Evolutionary conservation across 2,329 filamentous ascomycete genomes (phyloP), one percentile per base, ranked within the genome.

Genomic region (Dothideomycetes sp.): DNA sequence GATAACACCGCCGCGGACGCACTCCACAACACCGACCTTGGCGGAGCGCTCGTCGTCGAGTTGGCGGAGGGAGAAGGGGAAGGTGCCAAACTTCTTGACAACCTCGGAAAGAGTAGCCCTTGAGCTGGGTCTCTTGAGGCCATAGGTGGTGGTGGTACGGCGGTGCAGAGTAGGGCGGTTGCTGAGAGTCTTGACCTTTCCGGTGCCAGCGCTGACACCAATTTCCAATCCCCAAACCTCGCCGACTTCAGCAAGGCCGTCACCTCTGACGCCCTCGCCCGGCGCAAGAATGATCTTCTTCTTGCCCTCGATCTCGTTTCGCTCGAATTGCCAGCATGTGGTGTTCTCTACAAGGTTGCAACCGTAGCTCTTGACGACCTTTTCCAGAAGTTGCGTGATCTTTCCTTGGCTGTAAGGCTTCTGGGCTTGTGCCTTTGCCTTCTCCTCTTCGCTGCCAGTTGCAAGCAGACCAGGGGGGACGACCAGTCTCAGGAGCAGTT

Each of bases 221-320:
- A 95, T 79, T 73, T 98, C 91, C 40, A 98, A 85, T 64, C 91
- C 91, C 91, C 91, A 98, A 45, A 94, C 88, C 61, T 98, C 91
- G 50, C 85, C 82, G 42, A 94, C 68, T 57, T 93, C 89, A 42
- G 91, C 84, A 42, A 78, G 64, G 56, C 91, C 91, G 46, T 98
- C 91, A 42, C 89, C 89, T 70, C 87, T 93, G 58, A 83, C 79
- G 49, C 85, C 85, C 55, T 95, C 87, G 37, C 79, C 76, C 24
- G 87, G 84, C 17, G 86, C 75, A 42, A 98, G 71, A 50, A 98
- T 91, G 57, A 98, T 94, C 78, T 95, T 96, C 80, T 95, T 95
- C 72, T 82, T 79, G 55, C 84, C 84, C 70, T 98, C 91, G 49
- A 98, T 96, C 65, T 98, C 91, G 65, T 96, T 94, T 62, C 84